Conservation (phyloP, 2,329 filamentous ascomycete species). For the Pseudogymnoascus sp. region DNA sequence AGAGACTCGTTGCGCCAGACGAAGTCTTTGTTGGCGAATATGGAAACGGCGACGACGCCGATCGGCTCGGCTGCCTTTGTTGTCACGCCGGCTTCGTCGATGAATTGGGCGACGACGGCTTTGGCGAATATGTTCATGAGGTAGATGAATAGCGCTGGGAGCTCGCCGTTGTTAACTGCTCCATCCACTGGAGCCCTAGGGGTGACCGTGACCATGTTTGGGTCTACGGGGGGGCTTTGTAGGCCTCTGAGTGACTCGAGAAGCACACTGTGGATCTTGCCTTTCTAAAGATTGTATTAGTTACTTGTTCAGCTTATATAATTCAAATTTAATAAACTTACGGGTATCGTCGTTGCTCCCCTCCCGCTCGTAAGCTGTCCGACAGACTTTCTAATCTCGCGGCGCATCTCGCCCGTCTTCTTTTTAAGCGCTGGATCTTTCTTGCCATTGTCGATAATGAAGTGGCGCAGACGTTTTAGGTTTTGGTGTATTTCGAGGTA, state of each 20-base stretch:
- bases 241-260: conserved; percentile 45
- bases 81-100: conserved; percentile 57
- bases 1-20: conserved; percentile 60
- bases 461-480: conserved; percentile 53
- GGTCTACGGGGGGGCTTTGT: conserved; percentile 47
- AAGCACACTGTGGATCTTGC: conserved; percentile 45
- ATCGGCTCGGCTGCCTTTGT: conserved; percentile 66
- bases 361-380: conserved; percentile 65
- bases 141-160: conserved; percentile 65
- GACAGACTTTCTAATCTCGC: conserved; percentile 63
- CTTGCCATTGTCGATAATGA: conserved; percentile 47
- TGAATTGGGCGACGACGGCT: conserved; percentile 61
- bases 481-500: conserved; percentile 57
- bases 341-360: conserved; percentile 51
- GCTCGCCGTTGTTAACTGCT: conserved; percentile 42
- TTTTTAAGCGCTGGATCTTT: conserved; percentile 52
- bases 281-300: conserved; percentile 27
- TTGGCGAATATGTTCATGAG: conserved; percentile 72
- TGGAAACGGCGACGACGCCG: conserved; percentile 66
- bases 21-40: conserved; percentile 65
- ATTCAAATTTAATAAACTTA: conserved; percentile 31
- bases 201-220: conserved; percentile 46
- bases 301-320: not conserved
- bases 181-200: conserved; percentile 39
- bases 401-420: conserved; percentile 62